Conservation (phyloP, 768 basidiomycete genomes). For the Lyophyllum semitale region DNA sequence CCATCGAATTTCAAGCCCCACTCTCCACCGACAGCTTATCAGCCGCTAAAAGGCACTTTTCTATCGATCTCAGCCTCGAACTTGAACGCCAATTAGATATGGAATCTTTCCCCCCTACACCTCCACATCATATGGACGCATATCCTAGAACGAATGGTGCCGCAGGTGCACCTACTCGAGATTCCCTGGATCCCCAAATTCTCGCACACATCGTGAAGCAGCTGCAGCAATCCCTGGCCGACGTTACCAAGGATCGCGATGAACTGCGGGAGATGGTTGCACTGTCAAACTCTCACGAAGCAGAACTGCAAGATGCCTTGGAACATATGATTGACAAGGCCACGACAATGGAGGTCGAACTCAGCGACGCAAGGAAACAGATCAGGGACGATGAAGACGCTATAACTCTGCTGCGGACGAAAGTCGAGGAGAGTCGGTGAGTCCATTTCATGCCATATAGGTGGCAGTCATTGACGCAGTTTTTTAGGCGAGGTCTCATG, state of each 20-base stretch:
- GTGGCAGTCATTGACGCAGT: constrained; percentile 7
- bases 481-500: constrained; percentile 77
- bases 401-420: constrained; percentile 72
- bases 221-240: constrained; percentile 64
- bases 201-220: constrained; percentile 77
- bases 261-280: constrained; percentile 57
- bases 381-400: constrained; percentile 76
- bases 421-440: constrained; percentile 86
- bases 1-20: constrained; percentile 40
- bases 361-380: constrained; percentile 51
- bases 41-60: constrained; percentile 42
- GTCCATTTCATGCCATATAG: constrained; percentile 18
- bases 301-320: constrained; percentile 63
- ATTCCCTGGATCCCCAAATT: constrained; percentile 71
- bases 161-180: constrained; percentile 24
- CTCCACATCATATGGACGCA: constrained; percentile 26
- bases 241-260: constrained; percentile 72
- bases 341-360: constrained; percentile 54
- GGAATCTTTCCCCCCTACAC: constrained; percentile 58
- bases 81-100: constrained; percentile 75
- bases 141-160: constrained; percentile 13
- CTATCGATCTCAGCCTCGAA: constrained; percentile 79
- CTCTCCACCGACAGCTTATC: constrained; percentile 24
- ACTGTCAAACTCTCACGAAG: constrained; percentile 53
- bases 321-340: constrained; percentile 69